Evolutionary conservation across 176 grass and related monocot genomes (phyloP).

Genomic region (Musa acuminata): DNA sequence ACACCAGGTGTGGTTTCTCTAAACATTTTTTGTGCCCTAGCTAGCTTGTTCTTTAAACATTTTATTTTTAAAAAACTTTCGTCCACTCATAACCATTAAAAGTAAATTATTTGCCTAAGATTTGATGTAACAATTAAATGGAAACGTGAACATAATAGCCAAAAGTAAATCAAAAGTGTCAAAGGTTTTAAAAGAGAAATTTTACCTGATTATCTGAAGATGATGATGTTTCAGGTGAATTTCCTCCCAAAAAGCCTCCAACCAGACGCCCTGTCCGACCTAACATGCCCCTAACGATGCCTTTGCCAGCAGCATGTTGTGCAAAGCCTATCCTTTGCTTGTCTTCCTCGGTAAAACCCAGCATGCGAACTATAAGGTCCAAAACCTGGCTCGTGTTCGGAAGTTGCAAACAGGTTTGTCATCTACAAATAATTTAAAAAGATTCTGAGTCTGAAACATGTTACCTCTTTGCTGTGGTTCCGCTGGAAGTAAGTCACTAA

Average conservation of each 20-base stretch:
- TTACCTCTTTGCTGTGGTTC: conserved; percentile 94
- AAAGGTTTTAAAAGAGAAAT: background rate
- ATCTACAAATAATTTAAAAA: background rate
- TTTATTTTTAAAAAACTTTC: no score
- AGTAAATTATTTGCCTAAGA: no score
- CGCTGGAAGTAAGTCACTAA: conserved; percentile 88
- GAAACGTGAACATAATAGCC: no score
- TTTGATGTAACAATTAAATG: no score
- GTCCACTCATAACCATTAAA: no score
- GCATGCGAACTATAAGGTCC: conserved; percentile 89
- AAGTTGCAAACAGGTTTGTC: conserved; percentile 3
- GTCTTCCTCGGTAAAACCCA: conserved; percentile 94
- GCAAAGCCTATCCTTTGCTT: conserved; percentile 82
- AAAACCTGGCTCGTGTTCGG: conserved; percentile 42
- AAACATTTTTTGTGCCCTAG: no score
- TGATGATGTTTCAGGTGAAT: conserved; percentile 38
- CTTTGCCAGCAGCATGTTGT: conserved; percentile 62
- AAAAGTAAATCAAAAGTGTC: background rate
- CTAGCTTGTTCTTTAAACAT: no score
- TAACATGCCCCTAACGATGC: conserved; percentile 76
- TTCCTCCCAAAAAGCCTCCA: conserved; percentile 62
- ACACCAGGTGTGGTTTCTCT: no score
- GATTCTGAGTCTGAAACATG: background rate
- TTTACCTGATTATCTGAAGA: conserved; percentile 55
- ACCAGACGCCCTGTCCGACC: conserved; percentile 71